Conservation (phyloP, 805 yeast species). For the Starmerella stellata region DNA sequence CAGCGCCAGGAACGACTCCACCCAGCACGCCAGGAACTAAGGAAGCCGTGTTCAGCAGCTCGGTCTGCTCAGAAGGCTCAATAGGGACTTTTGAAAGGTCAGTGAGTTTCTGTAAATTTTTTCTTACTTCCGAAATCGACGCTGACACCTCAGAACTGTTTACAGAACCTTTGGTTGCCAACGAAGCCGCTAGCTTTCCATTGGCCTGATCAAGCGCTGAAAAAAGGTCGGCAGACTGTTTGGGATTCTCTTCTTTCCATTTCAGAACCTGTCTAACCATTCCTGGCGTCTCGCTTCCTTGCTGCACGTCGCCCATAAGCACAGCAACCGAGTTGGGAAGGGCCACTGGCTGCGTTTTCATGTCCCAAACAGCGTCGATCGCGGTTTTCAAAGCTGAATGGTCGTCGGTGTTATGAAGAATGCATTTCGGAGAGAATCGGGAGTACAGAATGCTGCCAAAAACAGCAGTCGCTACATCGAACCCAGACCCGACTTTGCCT, state of each 20-base stretch:
- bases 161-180: slow-evolving; percentile 28
- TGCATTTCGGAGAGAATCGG: slow-evolving; percentile 47
- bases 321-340: slow-evolving; percentile 54
- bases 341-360: slow-evolving; percentile 34
- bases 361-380: slow-evolving; percentile 36
- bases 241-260: slow-evolving; percentile 46
- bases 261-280: slow-evolving; percentile 54
- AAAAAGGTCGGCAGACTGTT: slow-evolving; percentile 37
- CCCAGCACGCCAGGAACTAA: slow-evolving; percentile 59
- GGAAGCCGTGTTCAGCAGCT: slow-evolving; percentile 41
- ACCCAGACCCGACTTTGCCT: slow-evolving; percentile 89
- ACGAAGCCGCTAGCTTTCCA: slow-evolving; percentile 32
- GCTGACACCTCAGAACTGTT: not conserved
- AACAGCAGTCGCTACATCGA: slow-evolving; percentile 90
- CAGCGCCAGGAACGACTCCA: slow-evolving; percentile 98
- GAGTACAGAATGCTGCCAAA: slow-evolving; percentile 74
- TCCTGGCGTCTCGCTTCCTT: slow-evolving; percentile 89
- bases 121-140: slow-evolving; percentile 30
- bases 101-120: slow-evolving; percentile 43
- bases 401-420: slow-evolving; percentile 18
- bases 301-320: slow-evolving; percentile 82
- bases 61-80: slow-evolving; percentile 67
- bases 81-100: slow-evolving; percentile 58
- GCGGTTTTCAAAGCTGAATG: slow-evolving; percentile 7
- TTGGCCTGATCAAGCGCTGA: slow-evolving; percentile 40